A percentile compares a stretch with the other conserved stretches of the same genome.
Evolutionary conservation across 768 basidiomycete species (phyloP).

Genomic region (Mycena crocata): DNA sequence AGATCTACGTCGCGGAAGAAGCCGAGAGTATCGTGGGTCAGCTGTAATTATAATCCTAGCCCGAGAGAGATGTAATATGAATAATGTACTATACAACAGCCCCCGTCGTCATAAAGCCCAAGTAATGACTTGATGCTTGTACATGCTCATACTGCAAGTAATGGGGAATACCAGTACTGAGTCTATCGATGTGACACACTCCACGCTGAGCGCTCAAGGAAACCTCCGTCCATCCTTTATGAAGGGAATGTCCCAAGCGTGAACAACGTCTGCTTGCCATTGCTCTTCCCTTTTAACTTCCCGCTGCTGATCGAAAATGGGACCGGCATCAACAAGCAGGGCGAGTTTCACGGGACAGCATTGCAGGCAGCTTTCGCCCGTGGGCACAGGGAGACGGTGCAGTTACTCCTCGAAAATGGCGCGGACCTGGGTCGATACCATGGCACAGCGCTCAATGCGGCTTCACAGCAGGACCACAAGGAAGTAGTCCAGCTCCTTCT

Average conservation of each 20-base stretch:
- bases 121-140: no score
- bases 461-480: neutral
- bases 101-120: no score
- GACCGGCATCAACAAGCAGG: no score
- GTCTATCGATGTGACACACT: neutral
- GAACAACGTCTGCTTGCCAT: conserved; percentile 88
- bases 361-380: neutral
- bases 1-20: no score
- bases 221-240: conserved; percentile 29
- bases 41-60: no score
- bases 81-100: no score
- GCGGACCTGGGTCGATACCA: neutral
- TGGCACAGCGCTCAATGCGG: neutral
- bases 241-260: conserved; percentile 65
- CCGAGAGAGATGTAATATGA: no score
- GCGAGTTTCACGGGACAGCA: no score
- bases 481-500: neutral
- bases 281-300: conserved; percentile 80
- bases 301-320: no score
- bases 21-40: no score
- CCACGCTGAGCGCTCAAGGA: neutral
- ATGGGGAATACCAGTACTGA: neutral
- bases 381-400: neutral
- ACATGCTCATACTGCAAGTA: no score
- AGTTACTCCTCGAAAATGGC: neutral